phyloP scores from a whole-genome alignment of 257 asterid species.

The Solanum ahanhuiri region DNA sequence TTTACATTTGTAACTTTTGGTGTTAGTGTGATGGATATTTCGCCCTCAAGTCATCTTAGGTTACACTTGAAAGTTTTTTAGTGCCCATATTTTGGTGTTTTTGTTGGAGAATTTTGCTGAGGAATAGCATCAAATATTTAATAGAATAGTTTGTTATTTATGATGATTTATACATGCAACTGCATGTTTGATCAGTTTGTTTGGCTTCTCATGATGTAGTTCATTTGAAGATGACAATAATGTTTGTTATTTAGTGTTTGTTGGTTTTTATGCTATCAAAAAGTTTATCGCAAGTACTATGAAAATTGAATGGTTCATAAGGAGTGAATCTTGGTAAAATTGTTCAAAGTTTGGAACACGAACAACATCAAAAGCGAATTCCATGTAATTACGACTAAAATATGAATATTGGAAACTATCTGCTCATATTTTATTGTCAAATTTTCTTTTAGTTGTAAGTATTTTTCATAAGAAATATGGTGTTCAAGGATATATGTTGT shows the following conservation, averaged over 20 bases:
- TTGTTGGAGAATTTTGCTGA: not conserved
- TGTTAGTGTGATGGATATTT: no score
- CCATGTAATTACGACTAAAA: no score
- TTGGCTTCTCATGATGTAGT: not conserved
- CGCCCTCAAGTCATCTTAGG: not conserved
- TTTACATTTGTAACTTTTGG: not conserved
- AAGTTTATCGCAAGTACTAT: not conserved
- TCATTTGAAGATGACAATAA: not conserved
- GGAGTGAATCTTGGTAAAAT: not conserved
- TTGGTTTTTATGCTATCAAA: not conserved
- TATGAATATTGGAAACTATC: no score
- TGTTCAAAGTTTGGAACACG: accelerated
- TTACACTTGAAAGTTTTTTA: not conserved
- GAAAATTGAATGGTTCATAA: not conserved
- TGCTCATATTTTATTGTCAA: no score
- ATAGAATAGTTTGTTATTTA: not conserved
- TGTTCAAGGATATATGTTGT: not conserved
- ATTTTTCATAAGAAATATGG: not conserved
- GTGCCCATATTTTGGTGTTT: constrained; percentile 2
- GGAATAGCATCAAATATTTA: not conserved
- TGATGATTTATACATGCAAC: not conserved
- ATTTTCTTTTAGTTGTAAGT: no score
- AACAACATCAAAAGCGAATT: no score
- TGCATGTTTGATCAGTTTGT: not conserved
- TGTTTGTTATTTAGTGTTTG: not conserved